Base-by-base conservation (phyloP, 805 yeast species). In the Pichia rugopelliculosa region DNA sequence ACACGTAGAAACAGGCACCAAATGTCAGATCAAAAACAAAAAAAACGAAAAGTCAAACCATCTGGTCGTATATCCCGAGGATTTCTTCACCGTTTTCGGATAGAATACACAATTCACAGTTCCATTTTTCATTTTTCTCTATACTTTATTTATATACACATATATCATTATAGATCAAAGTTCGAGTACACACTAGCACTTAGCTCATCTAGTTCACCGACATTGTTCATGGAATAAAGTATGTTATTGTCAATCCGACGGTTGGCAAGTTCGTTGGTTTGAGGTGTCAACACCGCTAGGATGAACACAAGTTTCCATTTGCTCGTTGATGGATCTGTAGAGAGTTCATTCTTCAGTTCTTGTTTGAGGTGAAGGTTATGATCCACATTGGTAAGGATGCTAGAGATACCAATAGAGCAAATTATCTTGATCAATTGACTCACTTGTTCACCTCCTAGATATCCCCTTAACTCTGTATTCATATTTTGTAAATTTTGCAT, bases 131-230 rank as follows among this genome's bases (percentile, higher is more conserved):
- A 27, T 27, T 27, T 27, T 11, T 8, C 33, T 6, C 13, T 27
- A 13, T 7, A 27, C n/a, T 27, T 27, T 27, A 27, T 27, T 12
- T 24, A 24, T 10, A 15, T 38, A 36, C 7, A 38, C 25, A 25
- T n/a, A 39, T 11, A 24, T 15, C 13, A 30, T 12, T 6, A 46
- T 10, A 46, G 54, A 47, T 61, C 65, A 42, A 85, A 87, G 59
- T 88, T 88, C 18, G 96, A 84, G 64, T 90, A 90, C 9, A 90
- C 90, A 55, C 88, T 75, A 5, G 97, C 97, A 66, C 96, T 83
- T 55, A 90, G 74, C 51, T 88, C 96, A 54, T 87, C 95, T 48
- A 90, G 73, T 53, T 82, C 88, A 17, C 77, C 81, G 27, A 73
- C 64, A 49, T 67, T 67, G 54, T 75, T 73, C 74, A 81, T 66